Evolutionary conservation across 2,329 filamentous ascomycete species (phyloP), one percentile per base, ranked within the genome.

Genomic region (Neonectria hederae): DNA sequence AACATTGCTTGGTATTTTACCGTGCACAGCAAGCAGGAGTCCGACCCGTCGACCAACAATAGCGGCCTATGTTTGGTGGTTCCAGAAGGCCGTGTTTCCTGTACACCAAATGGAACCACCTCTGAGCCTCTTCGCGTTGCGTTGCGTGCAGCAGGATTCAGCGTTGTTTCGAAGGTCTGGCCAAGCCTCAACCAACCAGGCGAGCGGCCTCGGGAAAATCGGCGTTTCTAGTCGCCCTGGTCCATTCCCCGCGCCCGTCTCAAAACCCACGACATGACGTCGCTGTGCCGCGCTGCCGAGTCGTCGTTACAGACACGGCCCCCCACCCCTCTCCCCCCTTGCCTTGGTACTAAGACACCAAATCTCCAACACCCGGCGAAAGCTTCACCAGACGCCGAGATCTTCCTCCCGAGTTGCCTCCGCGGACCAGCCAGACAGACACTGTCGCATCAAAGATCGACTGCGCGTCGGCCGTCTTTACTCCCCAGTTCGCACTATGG

Each of bases 281-380:
- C 65, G 71, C 54, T 69, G 71, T 73, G 71, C 71, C 71, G 71
- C 35, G 63, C 38, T 72, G 66, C 71, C 71, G 71, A 70, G 67
- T 60, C 14, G 21, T 60, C 35, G 46, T 55, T 63, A 63, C 28
- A 55, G 51, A 55, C 61, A 63, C 60, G 42, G 40, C 60, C 40
- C 48, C 22, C 48, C 32, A n/a, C n/a, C n/a, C n/a, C n/a, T n/a
- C n/a, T n/a, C n/a, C n/a, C 32, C 30, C 19, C 32, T 14, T 21
- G n/a, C 14, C 8, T 8, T n/a, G 4, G n/a, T 28, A 30, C 3
- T 21, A 5, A 17, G 19, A 6, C 28, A 7, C 5, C 28, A 10
- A 38, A 19, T 10, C 8, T 51, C 26, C 26, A 32, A 10, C 5
- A 22, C 26, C n/a, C 28, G n/a, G 26, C 48, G 26, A 51, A 21